phyloP scores from a whole-genome alignment of 352 stramenopile genomes.

The Thalassiosira oceanica region DNA sequence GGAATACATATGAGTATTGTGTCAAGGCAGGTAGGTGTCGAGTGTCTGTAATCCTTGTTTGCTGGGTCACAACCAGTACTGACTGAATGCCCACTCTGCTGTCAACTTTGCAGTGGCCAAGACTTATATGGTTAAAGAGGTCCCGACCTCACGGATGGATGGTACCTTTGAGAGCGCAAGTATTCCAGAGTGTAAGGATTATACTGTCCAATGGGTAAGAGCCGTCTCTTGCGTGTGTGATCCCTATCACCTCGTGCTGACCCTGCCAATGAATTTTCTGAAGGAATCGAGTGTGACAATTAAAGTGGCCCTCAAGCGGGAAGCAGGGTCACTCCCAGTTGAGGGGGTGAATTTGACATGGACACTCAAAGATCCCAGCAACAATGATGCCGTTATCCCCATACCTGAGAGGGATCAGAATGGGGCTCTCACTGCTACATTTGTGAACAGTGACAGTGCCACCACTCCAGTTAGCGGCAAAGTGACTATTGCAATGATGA shows the following conservation, averaged over 20 bases:
- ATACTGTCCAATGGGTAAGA: background rate
- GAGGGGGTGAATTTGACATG: background rate
- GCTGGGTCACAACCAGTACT: background rate
- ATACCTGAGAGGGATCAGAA: too few relatives aligned
- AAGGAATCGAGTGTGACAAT: background rate
- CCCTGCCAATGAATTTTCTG: background rate
- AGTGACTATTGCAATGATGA: too few relatives aligned
- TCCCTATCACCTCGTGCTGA: background rate
- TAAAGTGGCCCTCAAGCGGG: slow-evolving; percentile 4
- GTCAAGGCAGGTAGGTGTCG: background rate
- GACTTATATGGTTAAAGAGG: background rate
- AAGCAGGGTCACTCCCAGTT: background rate
- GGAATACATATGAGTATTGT: background rate
- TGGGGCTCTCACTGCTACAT: too few relatives aligned
- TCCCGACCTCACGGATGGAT: background rate
- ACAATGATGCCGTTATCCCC: background rate
- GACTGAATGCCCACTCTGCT: background rate
- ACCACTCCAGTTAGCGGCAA: too few relatives aligned
- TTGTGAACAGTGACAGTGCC: too few relatives aligned
- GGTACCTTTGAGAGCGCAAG: background rate
- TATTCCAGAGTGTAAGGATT: background rate
- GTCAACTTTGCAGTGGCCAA: background rate
- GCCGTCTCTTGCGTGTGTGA: too few relatives aligned
- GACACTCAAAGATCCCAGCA: background rate
- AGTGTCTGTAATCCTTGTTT: background rate